Evolutionary conservation across 2,329 filamentous ascomycete genomes (phyloP), one percentile per base, ranked within the genome.

Genomic region (Capronia epimyces): DNA sequence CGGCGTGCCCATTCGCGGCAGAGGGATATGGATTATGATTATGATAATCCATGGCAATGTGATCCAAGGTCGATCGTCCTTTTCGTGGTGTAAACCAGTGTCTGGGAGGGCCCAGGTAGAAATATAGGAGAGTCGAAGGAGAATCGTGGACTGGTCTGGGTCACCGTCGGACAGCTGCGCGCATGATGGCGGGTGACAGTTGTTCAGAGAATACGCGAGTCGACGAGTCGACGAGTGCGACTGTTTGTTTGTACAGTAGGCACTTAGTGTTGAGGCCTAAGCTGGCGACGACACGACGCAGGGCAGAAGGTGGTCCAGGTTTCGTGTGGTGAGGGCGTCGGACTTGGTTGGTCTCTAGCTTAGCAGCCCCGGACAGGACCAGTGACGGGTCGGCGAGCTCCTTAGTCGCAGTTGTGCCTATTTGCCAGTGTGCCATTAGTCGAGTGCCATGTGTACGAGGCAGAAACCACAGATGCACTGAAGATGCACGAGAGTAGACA

Each of bases 401-500:
- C 29, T 27, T 24, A 36, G 27, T 18, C 39, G 31, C 10, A 43
- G 36, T 37, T 53, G 44, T 32, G 18, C 43, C 44, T 45, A 41
- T 41, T 45, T 42, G 41, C 43, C 20, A 52, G 46, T 44, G 43
- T 48, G 24, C 51, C 55, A 57, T 55, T 49, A 55, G 50, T 50
- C 34, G 22, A 50, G 43, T 47, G 55, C 55, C 52, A 57, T 57
- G 52, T 55, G 55, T 52, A 55, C 48, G 24, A 51, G 39, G 43
- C 31, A 50, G 48, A 55, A 29, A 40, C 15, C 8, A 15, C n/a
- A 20, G 20, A 37, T 37, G 34, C 34, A 20, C 18, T 37, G 5
- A 12, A 37, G n/a, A 7, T 5, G 34, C 18, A 15, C 18, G 22
- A 46, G 21, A 49, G 40, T 29, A 25, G 32, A 27, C 45, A 42